phyloP scores from a whole-genome alignment of 1,139 yeast species.

The Candida buenavistaensis region DNA sequence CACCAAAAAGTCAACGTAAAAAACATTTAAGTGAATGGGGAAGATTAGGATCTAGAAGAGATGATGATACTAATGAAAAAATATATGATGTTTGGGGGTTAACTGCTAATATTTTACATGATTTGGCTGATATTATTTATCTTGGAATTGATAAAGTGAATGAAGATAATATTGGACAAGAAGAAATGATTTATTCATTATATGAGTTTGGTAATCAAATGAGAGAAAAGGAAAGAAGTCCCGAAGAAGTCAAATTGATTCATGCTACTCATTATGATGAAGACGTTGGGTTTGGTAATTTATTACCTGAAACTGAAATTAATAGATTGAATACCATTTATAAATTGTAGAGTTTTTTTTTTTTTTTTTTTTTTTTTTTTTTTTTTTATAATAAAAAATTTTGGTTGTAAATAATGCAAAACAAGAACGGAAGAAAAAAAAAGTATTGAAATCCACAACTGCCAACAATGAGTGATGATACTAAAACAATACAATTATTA shows the following conservation, averaged over 20 bases:
- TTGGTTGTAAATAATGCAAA: no score
- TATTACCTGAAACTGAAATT: conserved; percentile 49
- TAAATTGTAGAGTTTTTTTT: conserved; percentile 20
- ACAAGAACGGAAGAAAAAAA: no score
- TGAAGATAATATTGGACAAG: conserved; percentile 53
- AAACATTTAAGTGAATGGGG: conserved; percentile 34
- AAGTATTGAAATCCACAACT: no score
- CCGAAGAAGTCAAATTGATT: conserved; percentile 38
- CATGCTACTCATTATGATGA: conserved; percentile 26
- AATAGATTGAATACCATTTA: conserved; percentile 41
- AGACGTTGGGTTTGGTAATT: conserved; percentile 50
- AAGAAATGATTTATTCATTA: conserved; percentile 60
- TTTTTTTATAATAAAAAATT: no score
- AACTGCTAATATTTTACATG: conserved; percentile 83
- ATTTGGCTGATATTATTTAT: conserved; percentile 64
- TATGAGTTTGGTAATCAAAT: conserved; percentile 52
- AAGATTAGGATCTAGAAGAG: conserved; percentile 39
- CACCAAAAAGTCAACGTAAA: conserved; percentile 9
- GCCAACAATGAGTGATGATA: conserved; percentile 18
- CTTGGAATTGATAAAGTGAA: conserved; percentile 11
- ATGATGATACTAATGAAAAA: conserved; percentile 39
- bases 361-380: no score
- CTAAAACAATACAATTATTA: conserved; percentile 23
- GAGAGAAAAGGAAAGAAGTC: conserved; percentile 34
- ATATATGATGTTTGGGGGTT: conserved; percentile 85